A percentile compares a stretch with the other conserved stretches of the same genome.
phyloP scores from a whole-genome alignment of 2,329 filamentous ascomycete species.

The Claviceps citrina region DNA sequence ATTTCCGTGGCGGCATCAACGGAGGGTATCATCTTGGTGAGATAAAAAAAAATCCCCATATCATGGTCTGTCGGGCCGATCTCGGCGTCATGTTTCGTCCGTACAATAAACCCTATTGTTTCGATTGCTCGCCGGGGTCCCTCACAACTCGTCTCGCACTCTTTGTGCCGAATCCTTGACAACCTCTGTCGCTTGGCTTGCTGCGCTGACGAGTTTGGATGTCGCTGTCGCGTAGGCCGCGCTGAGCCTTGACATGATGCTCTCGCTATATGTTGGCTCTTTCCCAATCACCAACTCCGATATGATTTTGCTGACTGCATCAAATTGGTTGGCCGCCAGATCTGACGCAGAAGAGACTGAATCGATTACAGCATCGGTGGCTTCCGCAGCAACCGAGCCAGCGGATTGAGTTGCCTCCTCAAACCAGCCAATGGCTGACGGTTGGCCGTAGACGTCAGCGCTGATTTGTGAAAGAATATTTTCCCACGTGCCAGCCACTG shows the following conservation, averaged over 20 bases:
- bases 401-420: slow-evolving; percentile 31
- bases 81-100: neutral
- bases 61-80: neutral
- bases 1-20: neutral
- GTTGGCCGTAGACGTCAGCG: slow-evolving; percentile 53
- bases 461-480: slow-evolving; percentile 45
- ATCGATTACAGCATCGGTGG: slow-evolving; percentile 30
- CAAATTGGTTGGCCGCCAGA: slow-evolving; percentile 48
- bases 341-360: slow-evolving; percentile 39
- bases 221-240: slow-evolving; percentile 56
- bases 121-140: slow-evolving; percentile 3
- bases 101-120: neutral
- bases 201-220: slow-evolving; percentile 29
- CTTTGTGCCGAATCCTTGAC: slow-evolving; percentile 24
- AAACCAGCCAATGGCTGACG: slow-evolving; percentile 42
- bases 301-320: slow-evolving; percentile 54
- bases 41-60: neutral
- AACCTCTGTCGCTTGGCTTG: slow-evolving; percentile 26
- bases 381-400: slow-evolving; percentile 43
- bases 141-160: slow-evolving; percentile 28
- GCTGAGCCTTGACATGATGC: slow-evolving; percentile 56
- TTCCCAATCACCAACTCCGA: slow-evolving; percentile 63
- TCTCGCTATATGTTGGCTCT: slow-evolving; percentile 69
- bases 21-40: neutral
- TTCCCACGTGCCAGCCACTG: slow-evolving; percentile 25